Evolutionary conservation across 176 grass and related monocot genomes (phyloP), one percentile per base, ranked within the genome.

Genomic region (Microstegium vimineum): DNA sequence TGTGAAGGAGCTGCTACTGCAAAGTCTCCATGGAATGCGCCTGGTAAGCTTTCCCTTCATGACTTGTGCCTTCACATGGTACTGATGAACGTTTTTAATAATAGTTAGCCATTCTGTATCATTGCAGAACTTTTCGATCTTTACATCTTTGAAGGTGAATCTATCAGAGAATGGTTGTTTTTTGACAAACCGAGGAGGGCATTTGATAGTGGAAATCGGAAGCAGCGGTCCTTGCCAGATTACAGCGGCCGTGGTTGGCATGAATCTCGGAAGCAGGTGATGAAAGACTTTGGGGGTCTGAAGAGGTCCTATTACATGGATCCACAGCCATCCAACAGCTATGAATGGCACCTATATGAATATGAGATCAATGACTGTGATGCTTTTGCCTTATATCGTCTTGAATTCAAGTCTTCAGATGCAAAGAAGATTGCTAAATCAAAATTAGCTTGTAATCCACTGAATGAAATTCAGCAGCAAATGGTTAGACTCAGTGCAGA

Each of bases 281-380:
- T 97, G 91, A 97, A 97, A 71, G 94, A 97, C 66, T 93, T 91
- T 43, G 89, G 89, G n/a, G 94, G 94, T 62, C 84, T 89, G 57
- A 97, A 94, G 80, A 90, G 94, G 41, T 97, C 94, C 46, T 97
- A 97, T 82, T 97, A 97, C 80, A 97, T 97, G 94, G 94, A 97
- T 56, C 94, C 94, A 22, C 94, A 97, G 73, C 94, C 94, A 26
- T 77, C 91, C 1, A 81, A 64, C 81, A 75, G 70, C 84, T 97
- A 88, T 13, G 94, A 97, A 80, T 97, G 94, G 92, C 94, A 97
- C 51, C 85, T 97, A 26, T 97, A 92, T 70, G 94, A 97, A 68
- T 97, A 97, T 74, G 94, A 94, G 87, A 94, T 94, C 80, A 94
- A 89, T 56, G 83, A 97, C 8, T 92, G 86, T 77, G 94, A 97